Evolutionary conservation across 306 rosid genomes (phyloP).

Genomic region (Sesbania bispinosa): DNA sequence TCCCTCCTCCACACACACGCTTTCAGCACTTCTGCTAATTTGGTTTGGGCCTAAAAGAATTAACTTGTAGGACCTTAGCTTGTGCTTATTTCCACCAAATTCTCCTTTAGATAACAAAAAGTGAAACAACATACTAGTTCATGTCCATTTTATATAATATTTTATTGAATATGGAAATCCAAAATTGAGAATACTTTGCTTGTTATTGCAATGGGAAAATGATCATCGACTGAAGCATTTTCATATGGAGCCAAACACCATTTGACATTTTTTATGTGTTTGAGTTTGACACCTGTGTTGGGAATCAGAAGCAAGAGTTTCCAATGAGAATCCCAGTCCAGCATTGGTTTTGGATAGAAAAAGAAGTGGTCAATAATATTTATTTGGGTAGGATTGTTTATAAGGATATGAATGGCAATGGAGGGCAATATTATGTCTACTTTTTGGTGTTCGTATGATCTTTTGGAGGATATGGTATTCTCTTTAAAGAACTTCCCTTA

Average conservation of each 20-base stretch:
- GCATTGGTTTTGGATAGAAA: neutral
- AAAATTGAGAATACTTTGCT: neutral
- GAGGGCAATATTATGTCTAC: neutral
- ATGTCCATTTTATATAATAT: neutral
- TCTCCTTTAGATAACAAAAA: neutral
- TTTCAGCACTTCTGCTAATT: neutral
- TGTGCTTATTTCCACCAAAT: neutral
- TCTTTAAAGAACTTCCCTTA: conserved; percentile 1
- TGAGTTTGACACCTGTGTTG: neutral
- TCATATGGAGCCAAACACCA: neutral
- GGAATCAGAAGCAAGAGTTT: conserved; percentile 2
- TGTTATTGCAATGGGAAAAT: neutral
- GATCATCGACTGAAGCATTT: neutral
- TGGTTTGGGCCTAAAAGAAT: neutral
- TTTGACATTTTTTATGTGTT: neutral
- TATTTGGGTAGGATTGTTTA: neutral
- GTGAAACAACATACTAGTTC: neutral
- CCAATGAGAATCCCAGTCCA: neutral
- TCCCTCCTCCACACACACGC: neutral
- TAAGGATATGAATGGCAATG: neutral
- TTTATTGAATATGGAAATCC: neutral
- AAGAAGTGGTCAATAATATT: neutral
- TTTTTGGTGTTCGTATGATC: neutral
- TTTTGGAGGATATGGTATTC: neutral
- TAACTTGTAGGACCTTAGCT: neutral